Evolutionary conservation across 208 protist genomes (phyloP), one percentile per base, ranked within the genome.

Genomic region (Acanthamoeba royreba): DNA sequence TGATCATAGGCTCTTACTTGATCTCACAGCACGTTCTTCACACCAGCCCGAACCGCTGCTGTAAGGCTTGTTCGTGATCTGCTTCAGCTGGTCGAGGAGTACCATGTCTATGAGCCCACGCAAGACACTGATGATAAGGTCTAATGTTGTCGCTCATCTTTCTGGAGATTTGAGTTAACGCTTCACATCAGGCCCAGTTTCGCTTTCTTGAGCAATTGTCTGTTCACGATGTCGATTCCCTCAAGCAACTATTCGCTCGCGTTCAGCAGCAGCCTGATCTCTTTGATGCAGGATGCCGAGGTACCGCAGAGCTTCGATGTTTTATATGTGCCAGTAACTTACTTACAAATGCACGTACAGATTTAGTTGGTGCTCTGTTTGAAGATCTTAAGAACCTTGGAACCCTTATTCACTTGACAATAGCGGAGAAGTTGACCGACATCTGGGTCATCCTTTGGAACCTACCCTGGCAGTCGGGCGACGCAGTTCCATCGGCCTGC

Each of bases 401-500:
- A 9, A 31, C 28, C 49, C 55, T 90, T 15, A 90, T 43, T 33
- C 83, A 90, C 40, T 43, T 90, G 33, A 69, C 83, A n/a, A 33
- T 90, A 4, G 7, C 47, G 22, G 55, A 90, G 31, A 25, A 31
- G 3, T n/a, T 90, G 40, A 61, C 38, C 11, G 52, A 90, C 17
- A 42, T 90, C 11, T 90, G 83, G 83, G 66, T 52, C 31, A 61
- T 90, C 49, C 40, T 90, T 22, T 90, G 83, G 83, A 61, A 90
- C 52, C 47, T 90, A 42, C 83, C 83, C 13, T 90, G 83, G 83
- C 83, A 22, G 7, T 90, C 83, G 28, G 83, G 40, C 19, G 72
- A 83, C 7, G 40, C 72, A 5, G 72, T 83, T 2, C 72, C 55
- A 3, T 25, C 47, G 38, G 8, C 28, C 7, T 90, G 83, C 40